Evolutionary conservation across 352 stramenopile species (phyloP).

Genomic region (Globisporangium perplexum): DNA sequence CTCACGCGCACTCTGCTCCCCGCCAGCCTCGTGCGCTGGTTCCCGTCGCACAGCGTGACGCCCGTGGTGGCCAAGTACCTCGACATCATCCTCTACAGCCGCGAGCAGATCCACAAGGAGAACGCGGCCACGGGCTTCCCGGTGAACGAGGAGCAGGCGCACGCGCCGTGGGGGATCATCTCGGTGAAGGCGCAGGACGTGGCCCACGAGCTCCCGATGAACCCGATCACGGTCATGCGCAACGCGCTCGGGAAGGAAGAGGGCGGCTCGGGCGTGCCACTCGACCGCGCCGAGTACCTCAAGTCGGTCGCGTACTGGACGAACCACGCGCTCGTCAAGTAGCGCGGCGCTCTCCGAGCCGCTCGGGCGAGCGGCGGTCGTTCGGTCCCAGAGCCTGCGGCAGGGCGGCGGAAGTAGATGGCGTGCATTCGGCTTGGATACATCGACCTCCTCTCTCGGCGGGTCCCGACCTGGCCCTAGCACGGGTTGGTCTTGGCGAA

Average conservation of each 20-base stretch:
- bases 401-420: constrained; percentile 13
- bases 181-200: constrained; percentile 97
- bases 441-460: neutral
- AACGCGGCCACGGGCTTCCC: constrained; percentile 78
- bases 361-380: too few relatives aligned
- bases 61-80: constrained; percentile 91
- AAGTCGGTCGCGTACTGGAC: constrained; percentile 87
- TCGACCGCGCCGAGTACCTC: constrained; percentile 77
- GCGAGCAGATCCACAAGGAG: constrained; percentile 96
- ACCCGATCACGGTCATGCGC: constrained; percentile 97
- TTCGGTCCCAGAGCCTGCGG: too few relatives aligned
- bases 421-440: neutral
- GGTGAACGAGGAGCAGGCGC: constrained; percentile 32
- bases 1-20: neutral
- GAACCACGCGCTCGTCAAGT: constrained; percentile 83
- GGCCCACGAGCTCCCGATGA: constrained; percentile 96
- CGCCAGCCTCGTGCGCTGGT: constrained; percentile 78
- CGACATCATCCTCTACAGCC: constrained; percentile 98
- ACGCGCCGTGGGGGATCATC: constrained; percentile 92
- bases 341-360: neutral
- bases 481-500: constrained; percentile 73
- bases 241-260: constrained; percentile 97
- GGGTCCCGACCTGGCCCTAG: constrained; percentile 12
- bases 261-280: constrained; percentile 80
- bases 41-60: constrained; percentile 89